Evolutionary conservation across 495 filamentous ascomycete genomes (phyloP), one percentile per base, ranked within the genome.

Genomic region (Hypomontagnella submonticulosa): DNA sequence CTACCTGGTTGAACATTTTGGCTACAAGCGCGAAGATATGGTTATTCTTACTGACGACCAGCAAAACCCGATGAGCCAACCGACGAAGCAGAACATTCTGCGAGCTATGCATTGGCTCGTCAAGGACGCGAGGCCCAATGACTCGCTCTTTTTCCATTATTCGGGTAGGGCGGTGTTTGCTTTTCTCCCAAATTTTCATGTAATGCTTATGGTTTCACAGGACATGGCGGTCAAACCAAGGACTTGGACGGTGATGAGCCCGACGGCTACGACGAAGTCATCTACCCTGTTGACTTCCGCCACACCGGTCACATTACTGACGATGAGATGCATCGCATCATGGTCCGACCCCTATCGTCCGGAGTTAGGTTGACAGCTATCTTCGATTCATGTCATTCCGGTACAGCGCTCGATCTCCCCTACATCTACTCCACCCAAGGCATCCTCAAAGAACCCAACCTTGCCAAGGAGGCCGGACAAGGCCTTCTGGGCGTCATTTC

Each of bases 351-450:
- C 7, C 81, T 99, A 11, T 84, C 84, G 65, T 83, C 90, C 9
- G 95, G 95, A 58, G 94, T 97, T 18, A 88, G 95, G 33, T 81
- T 99, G 50, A 99, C 95, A 1, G 95, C 95, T 41, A 98, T 99
- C 75, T 99, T 99, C 81, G 95, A 99, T 79, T 97, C 93, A n/a
- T 99, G 95, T 80, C 95, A 99, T 77, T 97, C 93, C 3, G 95
- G 95, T 65, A 96, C 95, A 6, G 95, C 93, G 5, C 84, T 99
- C 70, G 95, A 99, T 73, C 85, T 99, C 23, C 95, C 95, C 32
- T 99, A 97, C 80, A 90, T 99, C 76, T 99, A 99, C 84, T 94
- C 90, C 63, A 97, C 93, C 18, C 86, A 90, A 70, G 95, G 95
- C 75, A 85, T 97, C 30, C 90, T 98, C 84, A 99, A 99, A 79